Conservation (phyloP, 1,284 basidiomycete genomes). For the Pisolithus thermaeus region DNA sequence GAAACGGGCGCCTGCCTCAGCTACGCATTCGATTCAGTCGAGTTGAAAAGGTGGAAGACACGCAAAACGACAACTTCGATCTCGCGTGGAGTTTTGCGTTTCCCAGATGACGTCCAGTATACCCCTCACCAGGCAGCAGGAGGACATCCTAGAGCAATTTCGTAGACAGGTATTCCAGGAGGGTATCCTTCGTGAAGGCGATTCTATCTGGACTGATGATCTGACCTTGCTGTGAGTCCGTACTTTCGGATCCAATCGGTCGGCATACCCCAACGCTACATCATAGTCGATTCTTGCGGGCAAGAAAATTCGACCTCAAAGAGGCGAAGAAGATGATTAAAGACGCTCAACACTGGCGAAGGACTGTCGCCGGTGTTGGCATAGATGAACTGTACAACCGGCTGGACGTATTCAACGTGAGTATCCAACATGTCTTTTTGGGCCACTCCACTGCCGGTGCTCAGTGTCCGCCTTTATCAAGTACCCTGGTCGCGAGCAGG, state of each 20-base stretch:
- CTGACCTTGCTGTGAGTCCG: slow-evolving; percentile 49
- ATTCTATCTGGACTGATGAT: slow-evolving; percentile 63
- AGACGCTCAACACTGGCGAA: slow-evolving; percentile 56
- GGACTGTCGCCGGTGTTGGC: slow-evolving; percentile 48
- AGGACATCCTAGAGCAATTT: slow-evolving; percentile 30
- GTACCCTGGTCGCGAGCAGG: slow-evolving; percentile 62
- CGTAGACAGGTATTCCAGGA: slow-evolving; percentile 45
- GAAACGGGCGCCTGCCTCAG: too few relatives aligned
- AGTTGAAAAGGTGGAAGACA: too few relatives aligned
- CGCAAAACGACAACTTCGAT: too few relatives aligned
- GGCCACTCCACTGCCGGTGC: slow-evolving; percentile 1
- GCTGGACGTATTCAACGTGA: slow-evolving; percentile 58
- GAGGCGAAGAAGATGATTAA: slow-evolving; percentile 54
- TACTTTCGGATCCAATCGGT: slow-evolving; percentile 1
- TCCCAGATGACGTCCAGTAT: slow-evolving; percentile 26
- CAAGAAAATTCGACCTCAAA: slow-evolving; percentile 51
- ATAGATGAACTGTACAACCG: slow-evolving; percentile 51
- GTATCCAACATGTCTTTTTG: slow-evolving; percentile 14
- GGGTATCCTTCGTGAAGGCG: slow-evolving; percentile 49
- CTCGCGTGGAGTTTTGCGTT: slow-evolving; percentile 1
- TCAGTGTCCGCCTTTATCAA: slow-evolving; percentile 20
- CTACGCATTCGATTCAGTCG: too few relatives aligned
- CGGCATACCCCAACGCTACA: neutral
- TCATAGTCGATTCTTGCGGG: slow-evolving; percentile 60
- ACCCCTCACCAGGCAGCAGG: slow-evolving; percentile 17